phyloP scores from a whole-genome alignment of 805 yeast genomes.

The Jamesozyma hellenica region DNA sequence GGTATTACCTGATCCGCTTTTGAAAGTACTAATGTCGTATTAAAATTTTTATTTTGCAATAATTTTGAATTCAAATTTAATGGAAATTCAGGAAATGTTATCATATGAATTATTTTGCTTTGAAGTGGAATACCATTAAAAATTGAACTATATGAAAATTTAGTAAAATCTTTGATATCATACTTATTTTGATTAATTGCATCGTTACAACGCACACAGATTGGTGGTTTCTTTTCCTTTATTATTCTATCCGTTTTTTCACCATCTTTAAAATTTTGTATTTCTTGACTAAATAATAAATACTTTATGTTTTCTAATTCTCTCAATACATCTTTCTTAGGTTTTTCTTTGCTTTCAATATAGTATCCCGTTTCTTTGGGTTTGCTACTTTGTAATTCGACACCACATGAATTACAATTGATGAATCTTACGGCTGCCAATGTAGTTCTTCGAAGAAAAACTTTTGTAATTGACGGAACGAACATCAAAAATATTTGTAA shows the following conservation, averaged over 20 bases:
- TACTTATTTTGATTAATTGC: slow-evolving; percentile 37
- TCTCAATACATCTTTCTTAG: slow-evolving; percentile 2
- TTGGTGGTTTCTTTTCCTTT: slow-evolving; percentile 14
- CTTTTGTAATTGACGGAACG: slow-evolving; percentile 6
- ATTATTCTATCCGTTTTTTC: slow-evolving; percentile 1
- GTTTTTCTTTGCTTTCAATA: slow-evolving; percentile 17
- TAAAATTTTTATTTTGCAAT: slow-evolving; percentile 9
- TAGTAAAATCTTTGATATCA: slow-evolving; percentile 28
- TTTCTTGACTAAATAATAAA: slow-evolving; percentile 23
- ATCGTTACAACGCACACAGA: slow-evolving; percentile 50
- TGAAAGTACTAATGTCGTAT: slow-evolving; percentile 16
- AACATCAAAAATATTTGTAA: slow-evolving; percentile 4
- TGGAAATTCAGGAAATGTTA: slow-evolving; percentile 68
- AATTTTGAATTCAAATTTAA: slow-evolving; percentile 35
- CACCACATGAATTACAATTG: slow-evolving; percentile 50
- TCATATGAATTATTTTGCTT: slow-evolving; percentile 46
- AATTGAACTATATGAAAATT: slow-evolving; percentile 25
- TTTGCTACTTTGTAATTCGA: slow-evolving; percentile 36
- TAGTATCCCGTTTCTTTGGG: slow-evolving; percentile 37
- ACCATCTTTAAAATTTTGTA: slow-evolving; percentile 17
- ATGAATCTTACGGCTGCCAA: slow-evolving; percentile 2
- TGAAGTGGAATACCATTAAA: slow-evolving; percentile 31
- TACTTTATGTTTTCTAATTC: slow-evolving; percentile 20
- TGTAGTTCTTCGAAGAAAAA: neutral
- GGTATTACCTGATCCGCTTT: slow-evolving; percentile 28